Base-by-base conservation (phyloP, 2,329 filamentous ascomycete genomes). In the Cordyceps tenuipes region DNA sequence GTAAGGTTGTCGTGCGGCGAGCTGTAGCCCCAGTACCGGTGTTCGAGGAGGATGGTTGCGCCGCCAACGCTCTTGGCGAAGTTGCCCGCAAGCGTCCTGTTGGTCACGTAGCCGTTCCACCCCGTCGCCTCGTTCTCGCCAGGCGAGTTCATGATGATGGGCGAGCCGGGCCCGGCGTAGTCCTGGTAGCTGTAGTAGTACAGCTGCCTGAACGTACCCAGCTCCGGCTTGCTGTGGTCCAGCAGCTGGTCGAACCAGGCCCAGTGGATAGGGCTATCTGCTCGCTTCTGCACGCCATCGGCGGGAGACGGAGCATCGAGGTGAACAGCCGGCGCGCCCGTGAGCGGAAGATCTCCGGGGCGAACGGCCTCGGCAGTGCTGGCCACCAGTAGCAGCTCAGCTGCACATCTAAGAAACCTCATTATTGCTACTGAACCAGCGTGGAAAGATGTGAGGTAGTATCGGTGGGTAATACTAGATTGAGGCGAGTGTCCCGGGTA, bases 131-230 rank as follows among this genome's bases (percentile, higher is more conserved):
- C 19, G 31, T 57, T 57, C 74, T 94, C 90, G 34, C 89, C 89
- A 71, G 75, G 67, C 9, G 81, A 80, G 52, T 85, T 79, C 10
- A 94, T 77, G 10, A 93, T 80, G 63, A 94, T 87, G 29, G 94
- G 87, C 0, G 90, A 89, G 0, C 90, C 90, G 13, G 90, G 90
- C 0, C 81, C 76, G 68, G 85, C 79, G 74, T 92, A 94, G 75
- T 87, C 81, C 44, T 81, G 81, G 5, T 84, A 83, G 68, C 92
- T 89, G 66, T 91, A 91, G 85, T 86, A 94, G 75, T 92, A 95
- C 12, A 89, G 82, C 56, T 91, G 77, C 43, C 81, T 72, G 71
- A 91, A 94, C 3, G 76, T 82, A 36, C 73, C 86, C n/a, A 82
- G 69, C n/a, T 71, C 71, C 1, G 81, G 81, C 64, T 84, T 73